Percentiles rank a stretch among this genome's conserved stretches.
Conservation (phyloP, 78 protist species). For the Bigelowiella natans region DNA sequence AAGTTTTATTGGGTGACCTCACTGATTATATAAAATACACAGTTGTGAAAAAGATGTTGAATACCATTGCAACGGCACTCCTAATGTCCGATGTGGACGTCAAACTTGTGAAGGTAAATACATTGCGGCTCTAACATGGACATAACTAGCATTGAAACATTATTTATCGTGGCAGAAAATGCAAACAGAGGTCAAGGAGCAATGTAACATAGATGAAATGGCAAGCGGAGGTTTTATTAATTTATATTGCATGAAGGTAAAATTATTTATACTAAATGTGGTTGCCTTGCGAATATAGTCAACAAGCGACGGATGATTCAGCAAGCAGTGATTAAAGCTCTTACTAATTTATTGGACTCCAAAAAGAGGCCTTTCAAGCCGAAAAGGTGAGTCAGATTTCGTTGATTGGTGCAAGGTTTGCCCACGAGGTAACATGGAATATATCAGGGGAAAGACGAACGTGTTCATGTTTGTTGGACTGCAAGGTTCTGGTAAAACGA, state of each 20-base stretch:
- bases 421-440: too few relatives aligned
- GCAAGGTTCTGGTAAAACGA: conserved; percentile 90
- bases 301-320: not conserved
- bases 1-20: too few relatives aligned
- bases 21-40: too few relatives aligned
- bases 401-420: too few relatives aligned
- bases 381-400: too few relatives aligned
- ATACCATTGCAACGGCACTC: not conserved
- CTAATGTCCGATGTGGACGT: not conserved
- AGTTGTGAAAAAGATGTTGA: not conserved
- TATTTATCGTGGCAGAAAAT: not conserved
- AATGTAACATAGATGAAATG: not conserved
- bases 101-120: not conserved
- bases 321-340: not conserved
- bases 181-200: not conserved
- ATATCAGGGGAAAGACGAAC: not conserved
- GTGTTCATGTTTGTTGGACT: conserved; percentile 85
- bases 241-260: not conserved
- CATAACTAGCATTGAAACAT: not conserved
- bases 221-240: not conserved
- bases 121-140: not conserved
- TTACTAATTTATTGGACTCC: too few relatives aligned
- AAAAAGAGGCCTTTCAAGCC: too few relatives aligned
- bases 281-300: too few relatives aligned
- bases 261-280: too few relatives aligned